Evolutionary conservation across 441 rosid genomes (phyloP), one percentile per base, ranked within the genome.

Genomic region (Dalechampia spathulata): DNA sequence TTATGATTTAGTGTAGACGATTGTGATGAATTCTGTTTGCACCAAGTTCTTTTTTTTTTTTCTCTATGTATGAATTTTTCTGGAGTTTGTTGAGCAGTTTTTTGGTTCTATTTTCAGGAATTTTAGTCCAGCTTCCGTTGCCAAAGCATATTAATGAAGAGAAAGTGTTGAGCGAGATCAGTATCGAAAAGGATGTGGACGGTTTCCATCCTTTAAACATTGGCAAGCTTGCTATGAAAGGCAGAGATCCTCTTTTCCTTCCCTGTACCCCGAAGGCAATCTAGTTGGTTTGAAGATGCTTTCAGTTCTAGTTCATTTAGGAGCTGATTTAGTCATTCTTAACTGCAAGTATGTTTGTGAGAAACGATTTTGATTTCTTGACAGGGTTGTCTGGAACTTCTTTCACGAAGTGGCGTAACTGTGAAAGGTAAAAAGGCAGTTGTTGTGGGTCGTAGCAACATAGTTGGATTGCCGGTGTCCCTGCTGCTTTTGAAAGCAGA

Each of bases 191-290:
- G 60, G 98, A 91, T 74, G 96, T 87, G 0, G 96, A 91, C 75
- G 98, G 98, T 16, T 91, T 91, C 75, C 98, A 91, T 80, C 98
- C 98, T 55, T 57, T 91, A 46, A 91, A 91, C 61, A 86, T 88
- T 34, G 96, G 96, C 63, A 91, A 84, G 80, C 90, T 88, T 64
- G 98, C 95, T 42, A 91, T 91, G 98, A 91, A 91, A 75, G 98
- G 87, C 74, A 75, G 96, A 78, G 93, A 88, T 7, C 96, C 96
- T 23, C 87, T 86, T 63, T 91, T 86, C 59, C 80, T 75, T 61
- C 96, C 98, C 14, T 91, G 96, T 79, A 88, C 96, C 60, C 96
- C 96, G 57, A 88, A 88, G 98, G 98, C 73, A 77, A 61, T 47
- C 21, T 58, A 51, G 32, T 66, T 44, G 48, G 46, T 49, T 38